Percentiles rank a stretch among this genome's conserved stretches.
Evolutionary conservation across 2,329 filamentous ascomycete species (phyloP).

Genomic region (Remersonia thermophila): DNA sequence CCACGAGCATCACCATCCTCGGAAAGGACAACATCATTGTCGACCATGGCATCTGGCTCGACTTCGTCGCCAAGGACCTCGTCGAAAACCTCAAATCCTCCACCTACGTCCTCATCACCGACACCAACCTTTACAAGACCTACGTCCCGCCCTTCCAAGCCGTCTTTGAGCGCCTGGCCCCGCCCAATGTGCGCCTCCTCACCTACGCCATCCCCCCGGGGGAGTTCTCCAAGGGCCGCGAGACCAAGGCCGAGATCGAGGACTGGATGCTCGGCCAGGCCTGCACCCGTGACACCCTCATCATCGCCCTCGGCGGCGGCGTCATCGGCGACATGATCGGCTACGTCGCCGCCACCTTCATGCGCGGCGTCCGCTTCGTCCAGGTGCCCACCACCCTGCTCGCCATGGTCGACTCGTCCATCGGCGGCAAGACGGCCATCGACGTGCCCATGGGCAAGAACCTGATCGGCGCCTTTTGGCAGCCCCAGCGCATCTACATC

Average conservation of each 20-base stretch:
- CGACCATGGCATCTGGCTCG: conserved; percentile 80
- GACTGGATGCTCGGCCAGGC: conserved; percentile 90
- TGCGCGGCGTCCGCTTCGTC: conserved; percentile 91
- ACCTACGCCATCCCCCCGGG: conserved; percentile 81
- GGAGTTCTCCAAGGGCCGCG: conserved; percentile 83
- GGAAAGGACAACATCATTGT: conserved; percentile 84
- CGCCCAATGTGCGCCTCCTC: conserved; percentile 52
- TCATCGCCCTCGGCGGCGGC: conserved; percentile 87
- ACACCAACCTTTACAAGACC: conserved; percentile 73
- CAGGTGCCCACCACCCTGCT: conserved; percentile 92
- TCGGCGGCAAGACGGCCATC: conserved; percentile 96
- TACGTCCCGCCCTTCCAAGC: conserved; percentile 70
- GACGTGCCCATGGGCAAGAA: conserved; percentile 96
- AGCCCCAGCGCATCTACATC: conserved; percentile 86
- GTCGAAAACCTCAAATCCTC: conserved; percentile 66
- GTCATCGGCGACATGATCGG: conserved; percentile 98
- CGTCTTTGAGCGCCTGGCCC: conserved; percentile 43
- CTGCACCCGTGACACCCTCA: conserved; percentile 90
- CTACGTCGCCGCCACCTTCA: conserved; percentile 95
- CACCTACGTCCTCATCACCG: conserved; percentile 92
- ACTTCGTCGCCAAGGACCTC: conserved; percentile 70
- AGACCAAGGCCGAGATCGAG: conserved; percentile 90
- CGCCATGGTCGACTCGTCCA: conserved; percentile 96
- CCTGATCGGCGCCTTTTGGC: conserved; percentile 91
- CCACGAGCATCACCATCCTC: conserved; percentile 63